These are phyloP conservation scores for Colletotrichum tamarilloi DNA, from an alignment of 2,329 filamentous ascomycete genomes.

Conservation along the genomic window DNA sequence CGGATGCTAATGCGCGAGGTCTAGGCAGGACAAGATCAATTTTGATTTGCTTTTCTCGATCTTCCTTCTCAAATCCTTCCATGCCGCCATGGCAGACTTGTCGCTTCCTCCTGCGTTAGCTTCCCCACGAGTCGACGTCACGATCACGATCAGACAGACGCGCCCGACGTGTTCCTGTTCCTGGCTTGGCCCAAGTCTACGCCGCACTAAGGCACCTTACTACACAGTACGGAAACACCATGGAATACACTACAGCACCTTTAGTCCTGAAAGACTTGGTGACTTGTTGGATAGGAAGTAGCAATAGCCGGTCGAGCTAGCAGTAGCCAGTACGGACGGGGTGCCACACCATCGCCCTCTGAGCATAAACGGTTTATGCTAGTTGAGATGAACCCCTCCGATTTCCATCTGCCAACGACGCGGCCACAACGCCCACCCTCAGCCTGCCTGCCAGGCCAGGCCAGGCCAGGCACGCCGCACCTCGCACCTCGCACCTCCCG, in stretches of 20 bases:
- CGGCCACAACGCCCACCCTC: conserved; percentile 1
- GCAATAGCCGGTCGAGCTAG: not conserved
- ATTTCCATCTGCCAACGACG: conserved; percentile 1
- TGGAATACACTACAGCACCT: not conserved
- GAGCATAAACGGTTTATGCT: conserved; percentile 20
- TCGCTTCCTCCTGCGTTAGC: conserved; percentile 15
- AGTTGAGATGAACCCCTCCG: conserved; percentile 24
- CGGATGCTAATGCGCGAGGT: not conserved
- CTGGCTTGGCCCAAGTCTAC: conserved; percentile 23
- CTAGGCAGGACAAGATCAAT: not conserved
- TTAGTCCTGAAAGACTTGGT: not conserved
- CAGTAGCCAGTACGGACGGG: not conserved
- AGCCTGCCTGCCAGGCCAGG: not conserved
- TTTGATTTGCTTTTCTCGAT: not conserved
- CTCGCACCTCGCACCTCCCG: conserved; percentile 26
- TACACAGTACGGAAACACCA: not conserved
- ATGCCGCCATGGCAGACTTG: not conserved
- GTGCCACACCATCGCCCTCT: not conserved
- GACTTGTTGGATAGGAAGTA: not conserved
- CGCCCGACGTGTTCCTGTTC: conserved; percentile 3
- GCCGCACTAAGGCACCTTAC: not conserved
- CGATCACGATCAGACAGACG: conserved; percentile 12
- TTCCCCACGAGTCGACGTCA: conserved; percentile 18
- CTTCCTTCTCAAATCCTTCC: conserved; percentile 9
- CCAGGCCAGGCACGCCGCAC: not conserved